Percentiles rank a stretch among this genome's conserved stretches.
phyloP scores from a whole-genome alignment of 2,329 filamentous ascomycete genomes.

The Ophiostoma ips region DNA sequence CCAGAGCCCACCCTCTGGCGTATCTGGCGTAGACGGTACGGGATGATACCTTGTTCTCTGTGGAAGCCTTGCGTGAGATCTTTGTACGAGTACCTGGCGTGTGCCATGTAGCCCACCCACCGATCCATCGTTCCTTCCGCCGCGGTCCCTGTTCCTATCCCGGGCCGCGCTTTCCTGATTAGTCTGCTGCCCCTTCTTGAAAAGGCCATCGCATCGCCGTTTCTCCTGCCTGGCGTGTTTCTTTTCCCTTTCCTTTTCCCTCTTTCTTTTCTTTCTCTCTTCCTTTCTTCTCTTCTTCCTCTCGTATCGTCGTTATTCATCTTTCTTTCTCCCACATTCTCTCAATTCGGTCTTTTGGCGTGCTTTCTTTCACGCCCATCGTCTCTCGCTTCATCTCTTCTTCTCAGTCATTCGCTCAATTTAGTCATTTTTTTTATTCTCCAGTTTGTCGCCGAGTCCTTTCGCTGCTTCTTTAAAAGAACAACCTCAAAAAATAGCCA shows the following conservation, averaged over 20 bases:
- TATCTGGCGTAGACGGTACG: not conserved
- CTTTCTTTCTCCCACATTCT: slow-evolving; percentile 1
- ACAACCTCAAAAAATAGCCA: slow-evolving; percentile 11
- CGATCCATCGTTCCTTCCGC: not conserved
- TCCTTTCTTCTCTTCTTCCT: not conserved
- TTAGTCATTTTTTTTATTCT: not conserved
- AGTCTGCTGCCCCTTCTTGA: not conserved
- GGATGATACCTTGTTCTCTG: no score
- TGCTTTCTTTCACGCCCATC: not conserved
- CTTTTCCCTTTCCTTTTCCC: not conserved
- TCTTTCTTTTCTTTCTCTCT: not conserved
- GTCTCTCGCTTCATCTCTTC: not conserved
- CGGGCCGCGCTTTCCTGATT: not conserved
- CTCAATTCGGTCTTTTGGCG: slow-evolving; percentile 2
- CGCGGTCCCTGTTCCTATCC: not conserved
- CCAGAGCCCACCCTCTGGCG: no score
- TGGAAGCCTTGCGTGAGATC: no score
- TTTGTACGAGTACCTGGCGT: no score
- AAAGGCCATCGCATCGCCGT: not conserved
- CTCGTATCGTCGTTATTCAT: not conserved
- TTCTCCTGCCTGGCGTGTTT: no score
- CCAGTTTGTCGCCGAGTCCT: no score
- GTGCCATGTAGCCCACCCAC: no score
- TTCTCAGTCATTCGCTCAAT: slow-evolving; percentile 2
- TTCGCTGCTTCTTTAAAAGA: not conserved